Percentiles rank a stretch among this genome's conserved stretches.
These are phyloP conservation scores for Monosporascus sp. DNA, from an alignment of 2,329 filamentous ascomycete genomes.

Conservation along the genomic window DNA sequence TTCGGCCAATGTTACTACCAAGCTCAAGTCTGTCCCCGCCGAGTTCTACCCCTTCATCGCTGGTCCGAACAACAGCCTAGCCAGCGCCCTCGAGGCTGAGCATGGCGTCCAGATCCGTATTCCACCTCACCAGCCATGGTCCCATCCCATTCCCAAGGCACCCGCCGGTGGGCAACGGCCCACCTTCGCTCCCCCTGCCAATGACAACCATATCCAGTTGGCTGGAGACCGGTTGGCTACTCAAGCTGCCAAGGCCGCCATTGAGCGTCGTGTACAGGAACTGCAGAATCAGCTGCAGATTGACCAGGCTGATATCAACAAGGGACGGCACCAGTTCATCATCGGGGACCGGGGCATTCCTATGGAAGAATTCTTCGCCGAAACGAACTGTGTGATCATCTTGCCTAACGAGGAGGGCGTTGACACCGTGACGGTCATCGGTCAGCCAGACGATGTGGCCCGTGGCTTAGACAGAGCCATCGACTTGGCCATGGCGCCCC, in stretches of 20 bases:
- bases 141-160: slow-evolving; percentile 60
- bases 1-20: slow-evolving; percentile 73
- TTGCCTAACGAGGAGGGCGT: slow-evolving; percentile 73
- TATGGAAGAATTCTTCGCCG: slow-evolving; percentile 77
- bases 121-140: slow-evolving; percentile 74
- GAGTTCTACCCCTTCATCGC: slow-evolving; percentile 96
- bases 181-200: slow-evolving; percentile 63
- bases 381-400: slow-evolving; percentile 87
- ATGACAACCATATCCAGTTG: slow-evolving; percentile 74
- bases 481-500: slow-evolving; percentile 83
- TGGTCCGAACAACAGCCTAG: slow-evolving; percentile 64
- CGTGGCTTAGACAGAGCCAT: slow-evolving; percentile 76
- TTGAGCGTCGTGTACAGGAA: slow-evolving; percentile 73
- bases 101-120: slow-evolving; percentile 77
- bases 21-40: slow-evolving; percentile 76
- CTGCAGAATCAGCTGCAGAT: slow-evolving; percentile 71
- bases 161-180: slow-evolving; percentile 59
- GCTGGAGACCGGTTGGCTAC: slow-evolving; percentile 80
- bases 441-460: slow-evolving; percentile 67
- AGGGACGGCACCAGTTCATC: slow-evolving; percentile 90
- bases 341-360: slow-evolving; percentile 77
- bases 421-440: slow-evolving; percentile 79
- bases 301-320: slow-evolving; percentile 75
- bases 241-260: slow-evolving; percentile 70
- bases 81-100: slow-evolving; percentile 63